phyloP scores from a whole-genome alignment of 2,329 filamentous ascomycete genomes.

The Fusarium abutilonis region DNA sequence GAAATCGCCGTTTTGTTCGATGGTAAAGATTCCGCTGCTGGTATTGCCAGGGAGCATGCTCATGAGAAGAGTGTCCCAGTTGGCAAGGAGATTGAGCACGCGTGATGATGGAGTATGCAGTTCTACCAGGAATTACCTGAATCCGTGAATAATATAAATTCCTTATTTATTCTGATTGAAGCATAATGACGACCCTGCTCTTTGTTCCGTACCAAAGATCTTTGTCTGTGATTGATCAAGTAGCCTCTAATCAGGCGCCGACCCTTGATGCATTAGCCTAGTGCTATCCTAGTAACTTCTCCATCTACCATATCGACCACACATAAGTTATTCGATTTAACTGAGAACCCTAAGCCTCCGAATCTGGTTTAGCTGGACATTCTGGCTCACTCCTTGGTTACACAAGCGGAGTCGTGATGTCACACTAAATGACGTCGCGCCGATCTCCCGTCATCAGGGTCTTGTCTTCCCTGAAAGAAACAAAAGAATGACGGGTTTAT shows the following conservation, averaged over 20 bases:
- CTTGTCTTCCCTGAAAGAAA: conserved; percentile 1
- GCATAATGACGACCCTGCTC: too few relatives aligned
- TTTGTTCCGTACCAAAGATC: too few relatives aligned
- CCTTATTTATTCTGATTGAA: too few relatives aligned
- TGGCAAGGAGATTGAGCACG: conserved; percentile 33
- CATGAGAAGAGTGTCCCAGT: conserved; percentile 26
- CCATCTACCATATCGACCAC: too few relatives aligned
- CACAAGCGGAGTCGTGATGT: conserved; percentile 24
- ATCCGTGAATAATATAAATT: too few relatives aligned
- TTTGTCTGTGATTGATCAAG: too few relatives aligned
- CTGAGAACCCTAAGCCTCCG: neutral
- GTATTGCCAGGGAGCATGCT: conserved; percentile 34
- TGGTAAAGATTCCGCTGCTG: conserved; percentile 36
- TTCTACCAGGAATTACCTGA: too few relatives aligned
- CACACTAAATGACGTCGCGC: conserved; percentile 17
- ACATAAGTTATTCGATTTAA: too few relatives aligned
- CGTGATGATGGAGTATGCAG: conserved; percentile 2
- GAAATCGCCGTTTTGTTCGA: conserved; percentile 43
- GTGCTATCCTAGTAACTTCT: too few relatives aligned
- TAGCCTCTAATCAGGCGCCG: too few relatives aligned
- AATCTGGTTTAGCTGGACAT: neutral
- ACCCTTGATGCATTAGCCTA: too few relatives aligned
- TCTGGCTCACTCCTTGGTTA: conserved; percentile 8
- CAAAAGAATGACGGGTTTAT: conserved; percentile 3
- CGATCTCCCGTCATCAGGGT: neutral